Conservation (phyloP, 2,329 filamentous ascomycete species). For the Diaporthe velutina region DNA sequence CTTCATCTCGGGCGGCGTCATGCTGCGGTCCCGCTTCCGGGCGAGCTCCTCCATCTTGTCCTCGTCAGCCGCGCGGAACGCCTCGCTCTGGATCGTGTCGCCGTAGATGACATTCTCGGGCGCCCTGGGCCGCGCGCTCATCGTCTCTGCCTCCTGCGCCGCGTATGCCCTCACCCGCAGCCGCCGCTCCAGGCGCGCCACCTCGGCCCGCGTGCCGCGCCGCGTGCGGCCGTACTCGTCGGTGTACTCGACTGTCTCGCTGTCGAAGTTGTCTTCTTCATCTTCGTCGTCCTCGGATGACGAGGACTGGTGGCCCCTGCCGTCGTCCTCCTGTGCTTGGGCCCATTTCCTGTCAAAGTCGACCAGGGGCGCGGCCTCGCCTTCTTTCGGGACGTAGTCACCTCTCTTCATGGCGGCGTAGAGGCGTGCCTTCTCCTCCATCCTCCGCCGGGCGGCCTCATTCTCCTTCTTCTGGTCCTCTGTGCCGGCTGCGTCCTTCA, state of each 20-base stretch:
- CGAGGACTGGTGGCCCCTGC: constrained; percentile 48
- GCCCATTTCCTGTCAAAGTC: constrained; percentile 99
- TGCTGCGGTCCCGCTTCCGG: constrained; percentile 80
- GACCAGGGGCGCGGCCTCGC: constrained; percentile 77
- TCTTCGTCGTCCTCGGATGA: constrained; percentile 61
- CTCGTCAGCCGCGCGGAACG: constrained; percentile 82
- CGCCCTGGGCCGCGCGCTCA: constrained; percentile 75
- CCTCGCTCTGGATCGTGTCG: constrained; percentile 84
- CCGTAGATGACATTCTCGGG: constrained; percentile 85
- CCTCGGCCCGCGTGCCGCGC: constrained; percentile 77
- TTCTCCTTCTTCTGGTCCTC: constrained; percentile 76
- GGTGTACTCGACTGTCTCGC: constrained; percentile 84
- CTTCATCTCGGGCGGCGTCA: constrained; percentile 82
- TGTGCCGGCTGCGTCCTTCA: constrained; percentile 66
- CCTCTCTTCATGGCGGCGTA: constrained; percentile 93
- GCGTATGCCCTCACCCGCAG: constrained; percentile 65
- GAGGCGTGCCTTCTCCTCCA: constrained; percentile 90
- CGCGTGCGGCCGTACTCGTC: constrained; percentile 94
- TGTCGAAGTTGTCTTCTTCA: constrained; percentile 54
- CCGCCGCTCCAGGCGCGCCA: constrained; percentile 71
- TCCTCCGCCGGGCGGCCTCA: constrained; percentile 79
- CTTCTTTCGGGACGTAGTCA: constrained; percentile 79
- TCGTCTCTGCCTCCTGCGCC: constrained; percentile 73
- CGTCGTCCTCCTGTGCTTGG: constrained; percentile 68
- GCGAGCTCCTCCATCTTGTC: constrained; percentile 84